These are phyloP conservation scores for Paramyrothecium roridum DNA, from an alignment of 2,329 filamentous ascomycete species.

Conservation along the genomic window DNA sequence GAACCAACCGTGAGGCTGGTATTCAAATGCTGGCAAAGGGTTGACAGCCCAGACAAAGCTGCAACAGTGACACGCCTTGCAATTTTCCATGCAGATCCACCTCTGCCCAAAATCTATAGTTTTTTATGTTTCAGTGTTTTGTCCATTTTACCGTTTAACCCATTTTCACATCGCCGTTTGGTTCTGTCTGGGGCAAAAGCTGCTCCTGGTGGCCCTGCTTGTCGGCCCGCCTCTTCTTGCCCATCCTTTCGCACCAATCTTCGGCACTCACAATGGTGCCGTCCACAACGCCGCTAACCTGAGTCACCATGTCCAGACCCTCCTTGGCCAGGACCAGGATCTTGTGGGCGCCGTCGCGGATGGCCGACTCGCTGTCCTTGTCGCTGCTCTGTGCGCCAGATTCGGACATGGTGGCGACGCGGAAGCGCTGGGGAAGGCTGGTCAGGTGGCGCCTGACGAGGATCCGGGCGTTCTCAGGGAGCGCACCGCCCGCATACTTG, in stretches of 20 bases:
- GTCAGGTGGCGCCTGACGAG: slow-evolving; percentile 83
- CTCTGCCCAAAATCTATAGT: too few species aligned
- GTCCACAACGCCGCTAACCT: slow-evolving; percentile 84
- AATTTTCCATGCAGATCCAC: too few species aligned
- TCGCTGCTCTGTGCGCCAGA: slow-evolving; percentile 19
- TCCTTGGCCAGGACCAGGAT: slow-evolving; percentile 86
- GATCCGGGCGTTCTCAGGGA: slow-evolving; percentile 82
- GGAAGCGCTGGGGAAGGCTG: slow-evolving; percentile 80
- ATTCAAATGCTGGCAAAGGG: too few species aligned
- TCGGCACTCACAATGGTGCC: slow-evolving; percentile 89
- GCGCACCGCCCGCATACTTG: slow-evolving; percentile 83
- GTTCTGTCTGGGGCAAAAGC: slow-evolving; percentile 18
- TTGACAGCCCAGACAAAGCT: too few species aligned
- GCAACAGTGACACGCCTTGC: too few species aligned
- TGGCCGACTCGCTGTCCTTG: slow-evolving; percentile 31
- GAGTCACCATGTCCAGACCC: slow-evolving; percentile 89
- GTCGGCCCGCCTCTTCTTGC: slow-evolving; percentile 31
- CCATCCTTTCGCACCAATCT: slow-evolving; percentile 81
- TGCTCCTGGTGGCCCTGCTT: slow-evolving; percentile 22
- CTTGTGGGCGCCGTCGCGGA: slow-evolving; percentile 62
- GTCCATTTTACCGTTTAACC: slow-evolving; percentile 8
- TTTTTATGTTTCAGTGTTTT: too few species aligned
- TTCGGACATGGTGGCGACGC: slow-evolving; percentile 58
- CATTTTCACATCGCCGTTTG: slow-evolving; percentile 25
- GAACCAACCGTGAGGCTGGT: too few species aligned